Evolutionary conservation across 805 yeast species (phyloP).

Genomic region (Starmerella sp.): DNA sequence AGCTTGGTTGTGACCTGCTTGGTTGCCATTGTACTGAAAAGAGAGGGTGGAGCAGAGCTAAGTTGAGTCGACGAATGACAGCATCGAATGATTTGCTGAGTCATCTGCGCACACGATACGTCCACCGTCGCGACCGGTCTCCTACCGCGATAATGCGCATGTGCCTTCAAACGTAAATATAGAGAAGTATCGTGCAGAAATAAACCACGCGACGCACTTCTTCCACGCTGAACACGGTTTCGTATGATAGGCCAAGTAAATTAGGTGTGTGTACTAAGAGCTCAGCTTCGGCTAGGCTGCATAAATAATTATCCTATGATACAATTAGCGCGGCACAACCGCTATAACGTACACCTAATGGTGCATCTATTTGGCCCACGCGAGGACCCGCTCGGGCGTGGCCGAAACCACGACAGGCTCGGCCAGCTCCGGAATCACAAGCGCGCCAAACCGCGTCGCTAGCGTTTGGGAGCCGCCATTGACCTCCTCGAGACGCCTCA

Average conservation of each 20-base stretch:
- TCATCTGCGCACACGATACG: background rate
- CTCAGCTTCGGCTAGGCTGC: too few relatives aligned
- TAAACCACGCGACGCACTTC: too few relatives aligned
- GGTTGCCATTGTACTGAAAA: slow-evolving; percentile 15
- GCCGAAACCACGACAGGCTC: slow-evolving; percentile 8
- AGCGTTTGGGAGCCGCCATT: slow-evolving; percentile 15
- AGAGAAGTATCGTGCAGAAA: too few relatives aligned
- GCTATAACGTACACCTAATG: too few relatives aligned
- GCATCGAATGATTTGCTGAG: background rate
- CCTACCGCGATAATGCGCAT: background rate
- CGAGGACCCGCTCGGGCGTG: background rate
- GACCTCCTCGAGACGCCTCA: slow-evolving; percentile 17
- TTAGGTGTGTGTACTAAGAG: too few relatives aligned
- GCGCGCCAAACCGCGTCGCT: slow-evolving; percentile 15
- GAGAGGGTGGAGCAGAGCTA: slow-evolving; percentile 1
- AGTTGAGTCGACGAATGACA: slow-evolving; percentile 4
- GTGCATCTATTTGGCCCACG: background rate
- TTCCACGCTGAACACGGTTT: too few relatives aligned
- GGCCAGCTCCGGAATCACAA: slow-evolving; percentile 9
- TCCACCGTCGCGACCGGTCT: background rate
- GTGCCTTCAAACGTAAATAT: too few relatives aligned
- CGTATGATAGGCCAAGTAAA: too few relatives aligned
- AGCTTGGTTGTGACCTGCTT: slow-evolving; percentile 57
- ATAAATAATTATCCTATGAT: too few relatives aligned
- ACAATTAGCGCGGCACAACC: too few relatives aligned